These are phyloP conservation scores for Marchantia polymorpha DNA, from an alignment of 225 moss, liverwort and hornwort species.

Conservation along the genomic window DNA sequence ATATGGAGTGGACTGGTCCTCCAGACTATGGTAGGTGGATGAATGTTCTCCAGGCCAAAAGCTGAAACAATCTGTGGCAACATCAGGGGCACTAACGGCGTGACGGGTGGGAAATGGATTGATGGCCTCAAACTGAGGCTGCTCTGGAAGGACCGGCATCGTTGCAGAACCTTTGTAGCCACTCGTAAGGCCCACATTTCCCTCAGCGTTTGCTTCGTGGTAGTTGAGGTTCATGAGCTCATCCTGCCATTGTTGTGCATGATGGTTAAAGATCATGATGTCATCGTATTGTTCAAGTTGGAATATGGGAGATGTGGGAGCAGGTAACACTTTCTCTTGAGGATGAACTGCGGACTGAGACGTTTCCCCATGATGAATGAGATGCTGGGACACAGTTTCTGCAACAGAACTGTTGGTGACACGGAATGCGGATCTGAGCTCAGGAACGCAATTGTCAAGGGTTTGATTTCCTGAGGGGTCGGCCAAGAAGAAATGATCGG, in stretches of 20 bases:
- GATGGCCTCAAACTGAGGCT: not conserved
- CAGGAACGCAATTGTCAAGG: too few species aligned
- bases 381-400: too few species aligned
- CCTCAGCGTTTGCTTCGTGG: not conserved
- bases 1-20: not conserved
- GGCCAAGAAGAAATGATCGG: too few species aligned
- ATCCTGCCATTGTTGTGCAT: conserved; percentile 10
- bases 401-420: too few species aligned
- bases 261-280: conserved; percentile 7
- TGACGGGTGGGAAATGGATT: not conserved
- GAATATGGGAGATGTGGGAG: too few species aligned
- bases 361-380: too few species aligned
- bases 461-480: too few species aligned
- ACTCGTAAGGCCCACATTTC: not conserved
- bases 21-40: not conserved
- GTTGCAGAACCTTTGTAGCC: not conserved
- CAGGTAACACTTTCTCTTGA: too few species aligned
- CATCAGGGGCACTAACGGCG: not conserved
- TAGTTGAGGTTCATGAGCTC: not conserved
- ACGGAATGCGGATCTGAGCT: too few species aligned
- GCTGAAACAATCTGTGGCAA: conserved; percentile 1
- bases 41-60: conserved; percentile 7
- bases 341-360: too few species aligned
- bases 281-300: not conserved
- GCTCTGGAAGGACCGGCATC: not conserved